Evolutionary conservation across 1,284 basidiomycete species (phyloP), one percentile per base, ranked within the genome.

Genomic region (Pseudozyma hubeiensis): DNA sequence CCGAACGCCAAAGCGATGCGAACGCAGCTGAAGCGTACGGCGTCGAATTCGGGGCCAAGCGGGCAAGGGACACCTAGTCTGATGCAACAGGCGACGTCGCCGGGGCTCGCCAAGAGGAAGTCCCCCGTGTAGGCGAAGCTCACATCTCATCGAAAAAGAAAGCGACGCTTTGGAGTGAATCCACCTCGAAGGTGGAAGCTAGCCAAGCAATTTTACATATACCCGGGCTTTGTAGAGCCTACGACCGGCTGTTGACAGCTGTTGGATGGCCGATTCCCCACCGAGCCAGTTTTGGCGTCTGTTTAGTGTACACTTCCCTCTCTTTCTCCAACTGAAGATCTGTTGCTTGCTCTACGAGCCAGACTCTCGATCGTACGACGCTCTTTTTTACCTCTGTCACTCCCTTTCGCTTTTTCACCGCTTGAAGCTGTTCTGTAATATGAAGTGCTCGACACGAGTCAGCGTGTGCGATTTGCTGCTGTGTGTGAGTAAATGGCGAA

Each of bases 1-100:
- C 77, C 75, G 4, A 79, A 79, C 41, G 64, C 67, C 19, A 79
- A 79, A 50, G 70, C 74, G 24, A 77, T 74, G 71, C 56, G 77
- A 16, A 79, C 77, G 46, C 71, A 63, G n/a, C 43, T 77, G 68
- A 77, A 77, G 53, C 67, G 77, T 1, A 79, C 77, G 1, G 77
- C 77, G 11, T 75, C 71, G 30, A 72, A 69, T 41, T 76, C 73
- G 8, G 68, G 75, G 19, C 71, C 71, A 2, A 75, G 63, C 41
- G 63, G 37, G 11, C 71, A 75, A 19, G 63, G 66, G 8, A 75
- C 71, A 31, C 71, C 71, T 1, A 39, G 60, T 6, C 30, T 75
- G 48, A 65, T 62, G 56, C 71, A 69, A 51, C 71, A 69, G 48
- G 11, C 65, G 13, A 63, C 59, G 0, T 69, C 66, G 30, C 71